These are phyloP conservation scores for Keithomyces neogunnii DNA, from an alignment of 2,329 filamentous ascomycete species.

Conservation along the genomic window DNA sequence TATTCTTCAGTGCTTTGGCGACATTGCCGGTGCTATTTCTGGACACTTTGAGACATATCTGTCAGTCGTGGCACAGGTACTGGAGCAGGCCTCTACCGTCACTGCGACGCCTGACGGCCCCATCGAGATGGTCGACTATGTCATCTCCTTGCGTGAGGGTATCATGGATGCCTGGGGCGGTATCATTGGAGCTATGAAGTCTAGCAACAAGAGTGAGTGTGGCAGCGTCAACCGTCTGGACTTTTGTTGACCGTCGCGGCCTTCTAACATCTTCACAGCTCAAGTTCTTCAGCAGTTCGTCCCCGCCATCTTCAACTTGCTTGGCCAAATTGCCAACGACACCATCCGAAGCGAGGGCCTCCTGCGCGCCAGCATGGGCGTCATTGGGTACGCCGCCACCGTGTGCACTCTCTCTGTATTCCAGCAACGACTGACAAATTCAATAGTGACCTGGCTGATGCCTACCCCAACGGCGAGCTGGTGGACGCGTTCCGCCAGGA, in stretches of 20 bases:
- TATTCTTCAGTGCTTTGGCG: slow-evolving; percentile 95
- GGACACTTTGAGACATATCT: slow-evolving; percentile 91
- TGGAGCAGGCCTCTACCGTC: slow-evolving; percentile 86
- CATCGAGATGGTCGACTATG: slow-evolving; percentile 95
- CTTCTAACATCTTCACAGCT: slow-evolving; percentile 39
- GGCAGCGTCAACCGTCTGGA: not conserved
- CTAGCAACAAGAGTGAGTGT: slow-evolving; percentile 64
- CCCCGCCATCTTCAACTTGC: slow-evolving; percentile 76
- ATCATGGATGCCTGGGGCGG: slow-evolving; percentile 99
- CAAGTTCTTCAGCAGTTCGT: slow-evolving; percentile 68
- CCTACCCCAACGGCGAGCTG: slow-evolving; percentile 86
- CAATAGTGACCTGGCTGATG: slow-evolving; percentile 78
- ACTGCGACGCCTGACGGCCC: slow-evolving; percentile 70
- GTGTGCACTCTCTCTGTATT: not conserved
- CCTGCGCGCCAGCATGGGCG: slow-evolving; percentile 91
- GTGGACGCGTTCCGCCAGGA: slow-evolving; percentile 78
- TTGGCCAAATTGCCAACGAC: slow-evolving; percentile 73
- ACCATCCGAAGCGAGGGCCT: slow-evolving; percentile 84
- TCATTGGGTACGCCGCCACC: slow-evolving; percentile 67
- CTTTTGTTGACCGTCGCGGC: not conserved
- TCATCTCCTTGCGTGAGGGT: slow-evolving; percentile 87
- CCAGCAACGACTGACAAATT: slow-evolving; percentile 9
- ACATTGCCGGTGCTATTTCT: slow-evolving; percentile 90
- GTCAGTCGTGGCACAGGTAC: slow-evolving; percentile 81
- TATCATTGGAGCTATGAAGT: slow-evolving; percentile 90